Percentiles rank a stretch among this genome's conserved stretches.
phyloP scores from a whole-genome alignment of 805 yeast species.

The Starmerella vaccinii region DNA sequence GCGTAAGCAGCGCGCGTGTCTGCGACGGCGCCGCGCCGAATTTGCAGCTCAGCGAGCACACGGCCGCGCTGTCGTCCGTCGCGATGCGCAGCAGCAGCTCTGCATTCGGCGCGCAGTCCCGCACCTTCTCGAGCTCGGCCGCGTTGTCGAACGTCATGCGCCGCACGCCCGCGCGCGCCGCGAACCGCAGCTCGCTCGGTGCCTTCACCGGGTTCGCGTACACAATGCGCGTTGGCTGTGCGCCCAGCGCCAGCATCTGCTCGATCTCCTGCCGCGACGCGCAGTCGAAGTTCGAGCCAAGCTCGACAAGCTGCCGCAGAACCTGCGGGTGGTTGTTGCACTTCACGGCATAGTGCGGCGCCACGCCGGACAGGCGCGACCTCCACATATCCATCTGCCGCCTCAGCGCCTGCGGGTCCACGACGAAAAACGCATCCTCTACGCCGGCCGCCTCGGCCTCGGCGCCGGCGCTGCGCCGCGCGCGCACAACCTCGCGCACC shows the following conservation, averaged over 20 bases:
- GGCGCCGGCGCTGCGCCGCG: conserved; percentile 2
- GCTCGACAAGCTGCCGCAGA: conserved; percentile 43
- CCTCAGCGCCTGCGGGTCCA: conserved; percentile 66
- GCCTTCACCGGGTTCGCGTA: conserved; percentile 94
- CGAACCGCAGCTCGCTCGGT: conserved; percentile 67
- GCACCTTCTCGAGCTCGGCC: conserved; percentile 71
- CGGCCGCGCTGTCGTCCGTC: conserved; percentile 82
- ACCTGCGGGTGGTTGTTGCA: conserved; percentile 70
- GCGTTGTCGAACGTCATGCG: conserved; percentile 83
- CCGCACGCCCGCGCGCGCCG: conserved; percentile 44
- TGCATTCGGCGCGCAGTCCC: conserved; percentile 56
- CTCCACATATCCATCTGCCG: conserved; percentile 59
- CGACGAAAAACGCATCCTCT: conserved; percentile 79
- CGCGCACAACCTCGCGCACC: neutral
- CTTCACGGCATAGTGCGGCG: conserved; percentile 90
- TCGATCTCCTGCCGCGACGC: conserved; percentile 83
- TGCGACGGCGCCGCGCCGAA: conserved; percentile 66
- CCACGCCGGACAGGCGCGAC: conserved; percentile 53
- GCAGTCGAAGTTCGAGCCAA: conserved; percentile 82
- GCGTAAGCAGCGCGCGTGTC: conserved; percentile 44
- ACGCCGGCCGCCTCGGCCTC: conserved; percentile 5
- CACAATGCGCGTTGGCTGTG: conserved; percentile 52
- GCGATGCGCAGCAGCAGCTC: conserved; percentile 66
- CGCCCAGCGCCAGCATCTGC: conserved; percentile 42
- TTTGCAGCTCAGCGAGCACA: conserved; percentile 76